These are phyloP conservation scores for Huntiella bhutanensis DNA, from an alignment of 2,329 filamentous ascomycete species.

Conservation along the genomic window DNA sequence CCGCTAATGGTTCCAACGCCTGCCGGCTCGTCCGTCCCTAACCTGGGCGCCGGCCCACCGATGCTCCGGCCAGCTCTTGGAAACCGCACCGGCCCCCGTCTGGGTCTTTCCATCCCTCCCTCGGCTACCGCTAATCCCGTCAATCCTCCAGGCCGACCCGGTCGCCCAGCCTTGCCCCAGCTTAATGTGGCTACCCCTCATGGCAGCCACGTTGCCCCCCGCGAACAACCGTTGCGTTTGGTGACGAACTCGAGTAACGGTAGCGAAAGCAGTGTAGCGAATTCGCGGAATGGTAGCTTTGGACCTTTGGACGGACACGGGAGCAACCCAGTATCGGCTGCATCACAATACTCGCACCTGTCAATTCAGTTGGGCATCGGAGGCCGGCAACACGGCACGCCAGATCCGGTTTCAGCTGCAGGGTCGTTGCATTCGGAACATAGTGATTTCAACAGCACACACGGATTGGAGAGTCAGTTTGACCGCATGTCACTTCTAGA, in stretches of 20 bases:
- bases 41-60: slow-evolving; percentile 59
- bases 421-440: slow-evolving; percentile 52
- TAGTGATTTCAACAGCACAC: slow-evolving; percentile 64
- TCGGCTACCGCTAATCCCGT: slow-evolving; percentile 70
- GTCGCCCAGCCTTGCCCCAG: slow-evolving; percentile 47
- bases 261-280: slow-evolving; percentile 60
- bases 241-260: slow-evolving; percentile 45
- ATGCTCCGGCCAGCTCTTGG: slow-evolving; percentile 70
- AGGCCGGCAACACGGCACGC: slow-evolving; percentile 47
- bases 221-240: slow-evolving; percentile 34
- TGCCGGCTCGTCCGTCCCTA: slow-evolving; percentile 22
- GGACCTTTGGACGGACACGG: slow-evolving; percentile 54
- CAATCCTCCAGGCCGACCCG: slow-evolving; percentile 17
- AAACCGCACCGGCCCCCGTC: slow-evolving; percentile 41
- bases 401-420: slow-evolving; percentile 76
- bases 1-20: slow-evolving; percentile 13
- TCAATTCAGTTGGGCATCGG: slow-evolving; percentile 34
- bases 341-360: slow-evolving; percentile 68
- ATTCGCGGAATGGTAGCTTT: slow-evolving; percentile 72
- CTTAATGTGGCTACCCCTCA: slow-evolving; percentile 76
- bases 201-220: slow-evolving; percentile 56
- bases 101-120: slow-evolving; percentile 78
- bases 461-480: slow-evolving; percentile 50
- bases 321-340: slow-evolving; percentile 69
- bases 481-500: slow-evolving; percentile 45